Base-by-base conservation (phyloP, 176 grass and related monocot genomes). In the Aegilops speltoides region DNA sequence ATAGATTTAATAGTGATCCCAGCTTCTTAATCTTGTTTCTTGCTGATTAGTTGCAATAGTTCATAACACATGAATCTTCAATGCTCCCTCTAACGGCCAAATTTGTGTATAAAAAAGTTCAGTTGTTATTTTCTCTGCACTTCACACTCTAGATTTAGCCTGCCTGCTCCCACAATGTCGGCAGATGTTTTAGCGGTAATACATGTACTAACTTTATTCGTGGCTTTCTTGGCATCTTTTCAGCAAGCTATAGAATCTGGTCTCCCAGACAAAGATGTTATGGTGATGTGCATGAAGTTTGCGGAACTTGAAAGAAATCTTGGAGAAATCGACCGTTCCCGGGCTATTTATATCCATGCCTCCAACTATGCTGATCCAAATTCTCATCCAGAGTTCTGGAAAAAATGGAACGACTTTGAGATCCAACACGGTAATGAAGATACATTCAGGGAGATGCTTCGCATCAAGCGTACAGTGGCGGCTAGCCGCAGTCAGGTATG, bases 331-430 rank as follows among this genome's bases (percentile, higher is more conserved):
- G 97, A 99, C 75, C 92, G 97, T 60, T 93, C 97, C 0, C 89
- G 94, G 38, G 90, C 89, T n/a, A 89, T 99, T 69, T 99, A 89
- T 88, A 72, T 94, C 12, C 93, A 93, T 20, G 83, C 97, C 48
- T 94, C 97, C 62, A 92, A 91, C 63, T 96, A 93, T 87, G 88
- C 88, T 31, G 97, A 99, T 85, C 94, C 97, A 80, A 90, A 93
- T 72, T 85, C 90, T 63, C 90, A 94, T 84, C 89, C 90, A 56
- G 89, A 94, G 73, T 99, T 99, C 82, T 96, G 97, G 97, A 94
- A 91, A 59, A 96, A 91, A 81, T 99, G 97, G 97, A 96, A 99
- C 29, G 94, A 99, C 73, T 99, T 99, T 78, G 97, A 99, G 87
- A 93, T 99, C 70, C 94, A 94, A 75, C 97, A 96, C 57, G 97